Evolutionary conservation across 345 rosid species (phyloP).

Genomic region (Corchorus olitorius): DNA sequence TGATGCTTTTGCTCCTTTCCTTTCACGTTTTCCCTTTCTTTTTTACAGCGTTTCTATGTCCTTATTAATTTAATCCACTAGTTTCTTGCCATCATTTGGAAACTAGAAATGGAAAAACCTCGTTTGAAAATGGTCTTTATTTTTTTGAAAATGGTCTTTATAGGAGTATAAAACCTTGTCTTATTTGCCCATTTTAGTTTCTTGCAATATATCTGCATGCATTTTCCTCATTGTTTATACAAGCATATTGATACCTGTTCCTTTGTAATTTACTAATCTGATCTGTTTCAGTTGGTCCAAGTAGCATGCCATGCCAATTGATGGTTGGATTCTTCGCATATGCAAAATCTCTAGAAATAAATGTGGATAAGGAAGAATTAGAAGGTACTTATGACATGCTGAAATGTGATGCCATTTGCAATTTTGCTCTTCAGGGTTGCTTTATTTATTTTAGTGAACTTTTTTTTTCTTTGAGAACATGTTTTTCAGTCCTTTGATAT

Average conservation of each 20-base stretch:
- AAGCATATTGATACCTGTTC: neutral
- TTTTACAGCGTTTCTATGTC: too few relatives aligned
- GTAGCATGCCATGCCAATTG: conserved; percentile 87
- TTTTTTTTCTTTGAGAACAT: neutral
- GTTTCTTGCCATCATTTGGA: neutral
- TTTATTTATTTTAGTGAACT: neutral
- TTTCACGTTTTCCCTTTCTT: neutral
- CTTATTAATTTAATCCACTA: neutral
- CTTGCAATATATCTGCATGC: neutral
- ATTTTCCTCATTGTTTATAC: neutral
- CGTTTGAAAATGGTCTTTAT: too few relatives aligned
- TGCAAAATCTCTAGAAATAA: conserved; percentile 78
- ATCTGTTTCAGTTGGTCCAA: conserved; percentile 66
- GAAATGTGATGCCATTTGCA: neutral
- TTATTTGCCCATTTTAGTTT: neutral
- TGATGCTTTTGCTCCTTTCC: neutral
- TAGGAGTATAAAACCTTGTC: neutral
- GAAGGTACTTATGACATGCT: conserved; percentile 57
- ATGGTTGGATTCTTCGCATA: conserved; percentile 92
- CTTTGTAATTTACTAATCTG: neutral
- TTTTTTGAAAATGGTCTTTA: neutral
- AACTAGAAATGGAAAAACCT: neutral
- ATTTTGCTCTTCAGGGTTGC: neutral
- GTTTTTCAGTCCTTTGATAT: neutral
- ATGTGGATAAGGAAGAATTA: conserved; percentile 82